Base-by-base conservation (phyloP, 2,329 filamentous ascomycete species). In the Hymenoscyphus infarciens region DNA sequence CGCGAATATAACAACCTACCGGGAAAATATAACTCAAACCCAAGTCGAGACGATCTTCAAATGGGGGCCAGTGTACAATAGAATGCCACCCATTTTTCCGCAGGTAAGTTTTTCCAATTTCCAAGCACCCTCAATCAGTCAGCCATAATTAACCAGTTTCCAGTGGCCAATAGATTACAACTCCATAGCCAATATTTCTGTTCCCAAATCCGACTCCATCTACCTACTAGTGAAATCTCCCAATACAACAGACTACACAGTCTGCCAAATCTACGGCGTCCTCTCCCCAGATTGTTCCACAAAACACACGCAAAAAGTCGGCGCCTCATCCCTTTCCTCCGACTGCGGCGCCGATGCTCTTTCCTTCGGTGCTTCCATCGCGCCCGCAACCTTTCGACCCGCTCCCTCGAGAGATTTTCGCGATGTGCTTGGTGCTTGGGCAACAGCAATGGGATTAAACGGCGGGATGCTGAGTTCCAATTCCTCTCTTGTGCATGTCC, bases 161-260 rank as follows among this genome's bases (percentile, higher is more conserved):
- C 19, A 63, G 61, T 63, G 61, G 61, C 61, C 61, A 33, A 57
- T 53, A 13, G 57, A 60, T 33, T 60, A 31, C 38, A 63, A 63
- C 39, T 63, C 61, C 5, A 57, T 63, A 60, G 8, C 27, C 29
- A 60, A 63, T 19, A 60, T 63, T 19, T 52, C 57, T 8, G 53
- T 60, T 15, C 38, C 52, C 16, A 56, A 60, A n/a, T 60, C 57
- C 2, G 57, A 63, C 56, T 63, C 61, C 38, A 60, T 63, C 27
- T 63, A 63, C 22, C 25, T 63, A n/a, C 35, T 63, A 22, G 16
- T 63, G 1, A 63, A 63, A 33, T 63, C 61, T 10, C 61, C 61
- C 16, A 63, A 63, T 42, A 63, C 57, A 16, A 63, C 57, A 39
- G 61, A 63, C 29, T 63, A 63, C 38, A 63, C 61, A 35, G 49